These are phyloP conservation scores for Royoungia palumana DNA, from an alignment of 768 basidiomycete genomes.

Conservation along the genomic window DNA sequence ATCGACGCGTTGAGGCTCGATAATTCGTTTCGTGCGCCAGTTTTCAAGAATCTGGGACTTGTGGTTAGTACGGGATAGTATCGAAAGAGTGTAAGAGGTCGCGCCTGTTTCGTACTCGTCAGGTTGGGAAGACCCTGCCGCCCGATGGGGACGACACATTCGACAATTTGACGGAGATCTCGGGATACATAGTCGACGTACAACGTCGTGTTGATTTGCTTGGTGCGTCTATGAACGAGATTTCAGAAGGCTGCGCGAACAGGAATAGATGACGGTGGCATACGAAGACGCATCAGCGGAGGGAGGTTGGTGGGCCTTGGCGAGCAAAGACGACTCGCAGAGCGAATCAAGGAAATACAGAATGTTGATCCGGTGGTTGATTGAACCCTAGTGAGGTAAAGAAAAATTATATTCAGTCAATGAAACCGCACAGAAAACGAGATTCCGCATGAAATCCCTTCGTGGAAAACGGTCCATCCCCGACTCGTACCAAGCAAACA, in stretches of 20 bases:
- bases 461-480: too few species aligned
- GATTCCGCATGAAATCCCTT: background rate
- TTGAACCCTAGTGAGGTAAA: slow-evolving; percentile 54
- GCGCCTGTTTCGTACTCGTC: slow-evolving; percentile 81
- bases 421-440: background rate
- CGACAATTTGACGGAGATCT: slow-evolving; percentile 77
- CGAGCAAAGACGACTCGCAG: slow-evolving; percentile 72
- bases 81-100: background rate
- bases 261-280: background rate
- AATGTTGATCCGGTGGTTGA: slow-evolving; percentile 92
- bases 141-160: slow-evolving; percentile 85
- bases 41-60: slow-evolving; percentile 76
- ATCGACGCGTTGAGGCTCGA: slow-evolving; percentile 77
- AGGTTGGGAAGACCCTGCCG: slow-evolving; percentile 85
- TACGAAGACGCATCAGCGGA: slow-evolving; percentile 22
- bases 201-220: slow-evolving; percentile 42
- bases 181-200: slow-evolving; percentile 77
- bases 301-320: slow-evolving; percentile 50
- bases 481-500: too few species aligned
- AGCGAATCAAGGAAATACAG: slow-evolving; percentile 88
- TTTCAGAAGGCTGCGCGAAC: background rate
- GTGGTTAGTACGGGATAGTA: background rate
- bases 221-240: slow-evolving; percentile 25
- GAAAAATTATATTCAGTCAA: background rate
- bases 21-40: slow-evolving; percentile 81